A percentile compares a stretch with the other conserved stretches of the same genome.
Evolutionary conservation across 306 rosid species (phyloP).

Genomic region (Inga laurina): DNA sequence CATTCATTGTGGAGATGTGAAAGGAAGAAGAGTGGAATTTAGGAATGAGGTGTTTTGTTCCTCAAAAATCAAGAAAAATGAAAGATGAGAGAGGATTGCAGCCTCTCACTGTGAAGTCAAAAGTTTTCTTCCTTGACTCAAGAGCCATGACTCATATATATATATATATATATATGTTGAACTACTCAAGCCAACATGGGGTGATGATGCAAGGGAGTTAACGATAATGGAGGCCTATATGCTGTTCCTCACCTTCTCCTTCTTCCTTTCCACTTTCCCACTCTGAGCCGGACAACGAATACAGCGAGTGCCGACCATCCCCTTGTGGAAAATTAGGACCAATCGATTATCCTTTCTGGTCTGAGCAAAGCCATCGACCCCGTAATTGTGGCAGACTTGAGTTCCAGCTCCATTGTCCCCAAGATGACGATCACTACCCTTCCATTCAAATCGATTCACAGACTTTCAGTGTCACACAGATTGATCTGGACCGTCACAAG

Average conservation of each 20-base stretch:
- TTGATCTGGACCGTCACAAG: accelerated
- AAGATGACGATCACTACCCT: not conserved
- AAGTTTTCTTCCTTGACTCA: not conserved
- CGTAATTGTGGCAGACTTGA: not conserved
- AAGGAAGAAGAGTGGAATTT: too few species aligned
- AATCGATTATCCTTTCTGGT: not conserved
- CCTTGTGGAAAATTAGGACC: not conserved
- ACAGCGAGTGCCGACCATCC: not conserved
- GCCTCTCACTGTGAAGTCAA: not conserved
- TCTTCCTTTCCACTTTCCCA: not conserved
- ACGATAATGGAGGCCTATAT: not conserved
- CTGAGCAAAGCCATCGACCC: not conserved
- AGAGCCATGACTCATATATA: not conserved
- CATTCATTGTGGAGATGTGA: too few species aligned
- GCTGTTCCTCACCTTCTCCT: not conserved
- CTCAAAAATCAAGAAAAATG: not conserved
- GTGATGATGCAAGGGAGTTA: not conserved
- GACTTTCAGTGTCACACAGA: not conserved
- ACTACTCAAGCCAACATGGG: not conserved
- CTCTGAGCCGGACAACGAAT: not conserved
- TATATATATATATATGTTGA: not conserved
- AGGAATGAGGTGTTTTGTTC: too few species aligned
- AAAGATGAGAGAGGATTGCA: not conserved
- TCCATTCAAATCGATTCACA: not conserved
- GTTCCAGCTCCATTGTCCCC: not conserved